phyloP scores from a whole-genome alignment of 2,329 filamentous ascomycete species.

The Macrophomina phaseolina region DNA sequence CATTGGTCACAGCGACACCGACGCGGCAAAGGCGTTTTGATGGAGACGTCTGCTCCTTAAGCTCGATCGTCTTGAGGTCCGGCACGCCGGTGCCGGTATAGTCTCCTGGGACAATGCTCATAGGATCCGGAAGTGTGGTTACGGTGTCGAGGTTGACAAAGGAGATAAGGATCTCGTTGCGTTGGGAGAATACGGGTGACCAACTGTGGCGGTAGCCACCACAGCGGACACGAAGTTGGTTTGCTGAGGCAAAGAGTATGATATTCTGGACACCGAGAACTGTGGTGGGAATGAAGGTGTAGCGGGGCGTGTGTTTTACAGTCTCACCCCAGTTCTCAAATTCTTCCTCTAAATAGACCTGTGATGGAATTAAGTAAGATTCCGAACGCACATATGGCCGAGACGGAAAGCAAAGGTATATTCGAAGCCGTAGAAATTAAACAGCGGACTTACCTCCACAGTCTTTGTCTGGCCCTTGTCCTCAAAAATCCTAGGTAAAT shows the following conservation, averaged over 20 bases:
- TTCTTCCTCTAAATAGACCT: constrained; percentile 34
- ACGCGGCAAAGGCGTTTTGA: constrained; percentile 48
- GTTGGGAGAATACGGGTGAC: constrained; percentile 49
- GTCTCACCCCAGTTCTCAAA: constrained; percentile 53
- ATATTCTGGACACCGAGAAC: constrained; percentile 50
- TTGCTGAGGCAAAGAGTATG: constrained; percentile 44
- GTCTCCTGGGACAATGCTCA: constrained; percentile 34
- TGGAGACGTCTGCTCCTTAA: constrained; percentile 37
- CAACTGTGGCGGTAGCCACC: constrained; percentile 54
- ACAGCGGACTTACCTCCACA: constrained; percentile 39
- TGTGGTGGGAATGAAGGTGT: constrained; percentile 51
- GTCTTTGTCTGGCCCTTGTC: constrained; percentile 38
- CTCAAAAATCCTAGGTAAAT: constrained; percentile 40
- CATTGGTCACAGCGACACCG: constrained; percentile 53
- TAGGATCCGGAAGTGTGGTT: constrained; percentile 47
- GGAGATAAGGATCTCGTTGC: constrained; percentile 52
- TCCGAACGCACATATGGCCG: too few relatives aligned
- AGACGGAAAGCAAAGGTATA: neutral
- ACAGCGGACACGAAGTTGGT: constrained; percentile 48
- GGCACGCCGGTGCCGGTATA: constrained; percentile 34
- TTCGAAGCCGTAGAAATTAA: neutral
- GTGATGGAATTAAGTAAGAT: neutral
- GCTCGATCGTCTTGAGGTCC: constrained; percentile 50
- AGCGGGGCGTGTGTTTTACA: constrained; percentile 47
- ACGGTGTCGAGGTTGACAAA: constrained; percentile 48